Evolutionary conservation across 805 yeast genomes (phyloP).

Genomic region (Torulaspora quercuum): DNA sequence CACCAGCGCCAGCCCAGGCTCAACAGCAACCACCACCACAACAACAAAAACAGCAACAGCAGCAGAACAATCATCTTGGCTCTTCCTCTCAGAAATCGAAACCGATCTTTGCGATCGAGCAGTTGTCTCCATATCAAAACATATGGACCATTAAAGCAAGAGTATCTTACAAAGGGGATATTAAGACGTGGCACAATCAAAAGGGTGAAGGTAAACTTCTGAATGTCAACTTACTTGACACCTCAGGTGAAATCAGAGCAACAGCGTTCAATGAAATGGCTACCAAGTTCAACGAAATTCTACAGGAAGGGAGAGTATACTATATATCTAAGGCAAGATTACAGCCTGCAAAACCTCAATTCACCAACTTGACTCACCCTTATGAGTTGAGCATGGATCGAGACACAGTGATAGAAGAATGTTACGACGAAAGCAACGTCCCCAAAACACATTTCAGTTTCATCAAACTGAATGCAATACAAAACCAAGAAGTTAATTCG

Average conservation of each 20-base stretch:
- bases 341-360: slow-evolving; percentile 80
- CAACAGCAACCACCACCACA: slow-evolving; percentile 6
- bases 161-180: slow-evolving; percentile 80
- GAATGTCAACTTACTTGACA: slow-evolving; percentile 83
- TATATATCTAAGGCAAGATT: slow-evolving; percentile 78
- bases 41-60: slow-evolving; percentile 13
- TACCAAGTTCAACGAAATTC: slow-evolving; percentile 65
- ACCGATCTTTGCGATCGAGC: slow-evolving; percentile 71
- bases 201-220: slow-evolving; percentile 89
- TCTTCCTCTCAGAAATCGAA: slow-evolving; percentile 33
- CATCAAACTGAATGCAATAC: slow-evolving; percentile 62
- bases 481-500: slow-evolving; percentile 64
- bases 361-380: slow-evolving; percentile 78
- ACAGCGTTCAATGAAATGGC: slow-evolving; percentile 90
- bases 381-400: slow-evolving; percentile 81
- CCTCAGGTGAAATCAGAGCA: slow-evolving; percentile 93
- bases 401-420: slow-evolving; percentile 71
- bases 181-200: slow-evolving; percentile 82
- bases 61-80: slow-evolving; percentile 4
- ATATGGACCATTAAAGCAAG: slow-evolving; percentile 93
- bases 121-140: slow-evolving; percentile 85
- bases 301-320: slow-evolving; percentile 88
- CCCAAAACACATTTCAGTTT: slow-evolving; percentile 80
- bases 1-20: slow-evolving; percentile 23
- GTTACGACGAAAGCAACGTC: slow-evolving; percentile 56